Conservation (phyloP, 352 stramenopile genomes). For the Elongisporangium undulatum region DNA sequence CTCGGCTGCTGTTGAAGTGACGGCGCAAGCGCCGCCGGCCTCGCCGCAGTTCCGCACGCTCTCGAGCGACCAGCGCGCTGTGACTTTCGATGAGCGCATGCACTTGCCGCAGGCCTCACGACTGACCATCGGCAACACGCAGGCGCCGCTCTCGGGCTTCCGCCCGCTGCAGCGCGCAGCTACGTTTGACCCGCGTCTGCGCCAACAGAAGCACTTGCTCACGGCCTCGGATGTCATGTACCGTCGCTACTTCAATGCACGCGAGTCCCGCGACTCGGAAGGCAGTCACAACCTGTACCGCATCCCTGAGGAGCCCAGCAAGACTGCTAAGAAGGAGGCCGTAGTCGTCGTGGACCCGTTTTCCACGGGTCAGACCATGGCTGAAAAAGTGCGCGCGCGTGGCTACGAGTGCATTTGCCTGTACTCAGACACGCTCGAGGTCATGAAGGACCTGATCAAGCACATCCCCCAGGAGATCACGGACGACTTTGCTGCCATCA, state of each 20-base stretch:
- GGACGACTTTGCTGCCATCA: conserved; percentile 48
- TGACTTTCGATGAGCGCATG: conserved; percentile 82
- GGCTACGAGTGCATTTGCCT: conserved; percentile 82
- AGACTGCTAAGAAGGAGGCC: conserved; percentile 28
- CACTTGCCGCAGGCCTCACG: conserved; percentile 33
- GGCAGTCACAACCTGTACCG: conserved; percentile 43
- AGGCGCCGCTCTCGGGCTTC: conserved; percentile 54
- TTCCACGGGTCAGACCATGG: conserved; percentile 92
- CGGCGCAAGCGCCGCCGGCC: background rate
- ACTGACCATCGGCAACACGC: conserved; percentile 40
- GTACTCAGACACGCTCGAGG: conserved; percentile 73
- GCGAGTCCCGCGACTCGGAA: conserved; percentile 41
- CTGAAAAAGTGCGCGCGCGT: conserved; percentile 78
- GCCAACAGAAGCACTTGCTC: conserved; percentile 45
- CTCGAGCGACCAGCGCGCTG: conserved; percentile 62
- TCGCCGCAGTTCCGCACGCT: conserved; percentile 50
- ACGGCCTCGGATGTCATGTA: conserved; percentile 79
- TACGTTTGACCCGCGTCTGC: conserved; percentile 74
- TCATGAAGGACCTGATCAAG: conserved; percentile 70
- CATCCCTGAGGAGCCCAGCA: conserved; percentile 42
- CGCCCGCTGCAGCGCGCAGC: conserved; percentile 68
- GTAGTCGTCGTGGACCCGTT: conserved; percentile 96
- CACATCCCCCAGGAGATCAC: conserved; percentile 49
- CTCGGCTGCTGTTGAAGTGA: background rate
- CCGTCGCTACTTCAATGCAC: conserved; percentile 81